Base-by-base conservation (phyloP, 108 stramenopile genomes). In the Aurantiochytrium sp. region DNA sequence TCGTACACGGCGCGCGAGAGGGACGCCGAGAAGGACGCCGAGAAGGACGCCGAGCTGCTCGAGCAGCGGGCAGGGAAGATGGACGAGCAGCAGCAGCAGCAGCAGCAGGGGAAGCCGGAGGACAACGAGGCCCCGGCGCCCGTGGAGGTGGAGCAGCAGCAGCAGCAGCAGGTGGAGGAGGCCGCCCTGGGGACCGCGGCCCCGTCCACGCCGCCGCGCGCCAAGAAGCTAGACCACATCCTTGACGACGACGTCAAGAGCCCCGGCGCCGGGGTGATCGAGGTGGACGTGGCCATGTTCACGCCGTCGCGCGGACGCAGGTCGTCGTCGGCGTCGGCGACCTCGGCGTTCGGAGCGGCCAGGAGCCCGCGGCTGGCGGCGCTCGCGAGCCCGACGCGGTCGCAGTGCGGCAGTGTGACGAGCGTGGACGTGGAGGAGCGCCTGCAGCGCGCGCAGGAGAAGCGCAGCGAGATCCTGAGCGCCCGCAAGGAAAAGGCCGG, bases 201-300 rank as follows among this genome's bases (percentile, higher is more conserved):
- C 50, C 50, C 50, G 8, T 52, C 15, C 50, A 52, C 50, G 50
- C 50, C 50, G 50, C 50, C 50, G 15, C 50, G 50, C 50, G 50
- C 50, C 1, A 52, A 52, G 50, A 52, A 52, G 50, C 15, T 15
- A 27, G 34, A 27, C 59, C 19, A 27, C 5, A n/a, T 4, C 32
- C 2, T 39, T 6, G 73, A 81, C 42, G 4, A 22, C 1, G 73
- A 81, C 45, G 31, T 68, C n/a, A 10, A 17, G 3, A 41, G 86
- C 89, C 55, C 89, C 8, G n/a, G 42, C 45, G 68, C 68, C n/a
- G n/a, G 15, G 10, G 73, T 81, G 73, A 81, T 81, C 73, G 73
- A 81, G 73, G 73, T 81, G 4, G 73, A 81, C 45, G 45, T 81
- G 39, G 50, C 73, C 10, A 30, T 27, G 27, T 81, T 81, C 30